These are phyloP conservation scores for Amaranthus tricolor DNA, from an alignment of 179 eudicot species.

Conservation along the genomic window DNA sequence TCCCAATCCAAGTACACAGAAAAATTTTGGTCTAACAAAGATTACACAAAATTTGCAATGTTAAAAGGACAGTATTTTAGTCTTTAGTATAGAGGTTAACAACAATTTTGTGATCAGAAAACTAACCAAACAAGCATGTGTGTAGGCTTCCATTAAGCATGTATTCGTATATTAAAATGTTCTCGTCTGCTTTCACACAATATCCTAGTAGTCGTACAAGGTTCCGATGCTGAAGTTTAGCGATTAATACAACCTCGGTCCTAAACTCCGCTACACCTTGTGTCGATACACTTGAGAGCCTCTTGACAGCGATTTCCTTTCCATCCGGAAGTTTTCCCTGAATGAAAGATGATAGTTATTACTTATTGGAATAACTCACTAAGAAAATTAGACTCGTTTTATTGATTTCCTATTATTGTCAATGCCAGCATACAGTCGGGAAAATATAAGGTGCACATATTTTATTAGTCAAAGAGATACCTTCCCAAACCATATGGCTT, in stretches of 20 bases:
- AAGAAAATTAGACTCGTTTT: too few relatives aligned
- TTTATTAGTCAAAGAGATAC: too few relatives aligned
- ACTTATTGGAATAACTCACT: too few relatives aligned
- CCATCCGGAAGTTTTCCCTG: conserved; percentile 30
- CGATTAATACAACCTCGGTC: conserved; percentile 29
- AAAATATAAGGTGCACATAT: too few relatives aligned
- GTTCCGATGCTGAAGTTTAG: conserved; percentile 35
- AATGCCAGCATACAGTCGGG: too few relatives aligned
- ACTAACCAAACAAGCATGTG: conserved; percentile 31
- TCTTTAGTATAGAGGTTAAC: not conserved
- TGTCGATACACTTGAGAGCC: conserved; percentile 29
- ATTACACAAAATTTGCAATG: too few relatives aligned
- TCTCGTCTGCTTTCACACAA: conserved; percentile 30
- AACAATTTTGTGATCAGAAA: not conserved
- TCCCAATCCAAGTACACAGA: conserved; percentile 24
- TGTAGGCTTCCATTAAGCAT: conserved; percentile 33
- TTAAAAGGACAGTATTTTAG: too few relatives aligned
- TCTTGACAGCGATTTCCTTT: conserved; percentile 32
- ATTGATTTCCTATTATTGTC: too few relatives aligned
- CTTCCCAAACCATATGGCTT: too few relatives aligned
- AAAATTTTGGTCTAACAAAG: conserved; percentile 15
- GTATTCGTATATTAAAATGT: conserved; percentile 29
- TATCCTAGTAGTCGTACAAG: conserved; percentile 32
- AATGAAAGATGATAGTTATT: not conserved
- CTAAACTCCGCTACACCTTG: conserved; percentile 32